Conservation (phyloP, 2,329 filamentous ascomycete genomes). For the Aspergillus neotritici region DNA sequence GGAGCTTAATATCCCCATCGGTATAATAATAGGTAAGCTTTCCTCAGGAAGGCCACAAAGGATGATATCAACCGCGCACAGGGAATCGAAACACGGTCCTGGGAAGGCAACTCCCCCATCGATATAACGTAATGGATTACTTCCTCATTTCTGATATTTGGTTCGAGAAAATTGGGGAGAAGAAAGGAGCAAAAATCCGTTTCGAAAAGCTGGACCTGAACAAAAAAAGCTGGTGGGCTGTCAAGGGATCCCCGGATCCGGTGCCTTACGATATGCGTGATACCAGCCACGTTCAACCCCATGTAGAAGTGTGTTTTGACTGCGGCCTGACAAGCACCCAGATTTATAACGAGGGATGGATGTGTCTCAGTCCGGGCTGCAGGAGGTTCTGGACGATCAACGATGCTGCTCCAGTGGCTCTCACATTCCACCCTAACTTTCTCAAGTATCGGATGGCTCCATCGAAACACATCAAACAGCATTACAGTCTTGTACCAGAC, state of each 20-base stretch:
- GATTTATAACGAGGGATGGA: conserved; percentile 48
- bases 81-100: conserved; percentile 49
- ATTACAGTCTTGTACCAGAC: conserved; percentile 37
- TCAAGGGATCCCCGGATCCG: conserved; percentile 26
- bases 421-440: conserved; percentile 53
- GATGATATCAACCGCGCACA: conserved; percentile 19
- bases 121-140: conserved; percentile 62
- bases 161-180: conserved; percentile 50
- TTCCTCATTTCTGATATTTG: conserved; percentile 66
- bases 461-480: conserved; percentile 29
- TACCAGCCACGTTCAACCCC: conserved; percentile 18
- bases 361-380: conserved; percentile 54
- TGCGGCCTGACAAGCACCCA: conserved; percentile 37
- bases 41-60: neutral
- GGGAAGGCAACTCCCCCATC: conserved; percentile 48
- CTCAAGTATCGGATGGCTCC: conserved; percentile 50
- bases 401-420: conserved; percentile 24
- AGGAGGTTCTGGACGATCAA: conserved; percentile 50
- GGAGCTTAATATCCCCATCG: conserved; percentile 46
- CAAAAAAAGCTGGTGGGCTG: conserved; percentile 56
- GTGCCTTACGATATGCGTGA: conserved; percentile 26
- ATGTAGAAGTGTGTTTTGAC: conserved; percentile 29
- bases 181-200: conserved; percentile 52
- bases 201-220: conserved; percentile 58
- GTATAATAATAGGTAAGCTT: conserved; percentile 49